Evolutionary conservation across 1,284 basidiomycete genomes (phyloP).

Genomic region (Ustilago shanxiensis): DNA sequence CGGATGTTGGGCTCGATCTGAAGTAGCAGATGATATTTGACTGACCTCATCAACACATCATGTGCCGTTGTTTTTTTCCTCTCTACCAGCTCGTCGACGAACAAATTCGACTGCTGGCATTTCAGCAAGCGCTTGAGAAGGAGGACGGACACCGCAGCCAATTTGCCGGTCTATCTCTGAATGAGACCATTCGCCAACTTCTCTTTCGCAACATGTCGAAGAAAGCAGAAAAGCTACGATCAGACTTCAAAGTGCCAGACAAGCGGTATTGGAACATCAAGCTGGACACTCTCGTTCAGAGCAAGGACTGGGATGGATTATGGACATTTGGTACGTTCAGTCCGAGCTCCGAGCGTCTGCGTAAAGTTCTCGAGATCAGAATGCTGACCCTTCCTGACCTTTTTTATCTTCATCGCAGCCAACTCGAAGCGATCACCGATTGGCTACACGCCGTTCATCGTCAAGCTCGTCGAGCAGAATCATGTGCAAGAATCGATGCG

Average conservation of each 20-base stretch:
- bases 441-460: slow-evolving; percentile 76
- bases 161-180: slow-evolving; percentile 55
- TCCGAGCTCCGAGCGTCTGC: too few species aligned
- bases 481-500: slow-evolving; percentile 57
- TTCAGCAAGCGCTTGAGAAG: slow-evolving; percentile 88
- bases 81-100: slow-evolving; percentile 87
- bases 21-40: too few species aligned
- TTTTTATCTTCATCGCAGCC: slow-evolving; percentile 1
- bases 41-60: neutral
- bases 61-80: neutral
- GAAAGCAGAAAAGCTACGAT: slow-evolving; percentile 64
- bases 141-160: slow-evolving; percentile 77
- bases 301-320: slow-evolving; percentile 57
- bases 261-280: slow-evolving; percentile 60
- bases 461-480: slow-evolving; percentile 57
- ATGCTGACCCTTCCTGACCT: neutral
- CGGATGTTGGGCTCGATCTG: too few species aligned
- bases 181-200: slow-evolving; percentile 63
- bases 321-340: slow-evolving; percentile 50
- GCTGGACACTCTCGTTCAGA: slow-evolving; percentile 49
- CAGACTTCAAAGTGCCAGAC: slow-evolving; percentile 65
- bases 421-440: slow-evolving; percentile 82
- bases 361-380: neutral
- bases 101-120: slow-evolving; percentile 78
- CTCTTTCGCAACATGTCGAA: slow-evolving; percentile 56